phyloP scores from a whole-genome alignment of 345 rosid species.

The Erysimum cheiranthoides region DNA sequence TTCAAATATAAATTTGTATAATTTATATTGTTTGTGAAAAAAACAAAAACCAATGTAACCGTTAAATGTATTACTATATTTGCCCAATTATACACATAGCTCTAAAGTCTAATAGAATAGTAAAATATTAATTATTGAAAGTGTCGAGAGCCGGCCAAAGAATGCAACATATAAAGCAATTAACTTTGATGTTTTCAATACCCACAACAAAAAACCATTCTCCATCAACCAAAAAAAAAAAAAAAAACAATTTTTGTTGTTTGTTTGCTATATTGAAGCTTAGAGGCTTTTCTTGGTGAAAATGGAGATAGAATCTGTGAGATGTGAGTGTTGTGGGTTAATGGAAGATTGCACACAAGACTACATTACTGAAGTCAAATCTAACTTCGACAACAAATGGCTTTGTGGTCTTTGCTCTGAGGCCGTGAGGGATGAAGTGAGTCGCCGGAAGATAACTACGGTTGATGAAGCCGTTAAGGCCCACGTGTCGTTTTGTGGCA shows the following conservation, averaged over 20 bases:
- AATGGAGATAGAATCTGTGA: conserved; percentile 91
- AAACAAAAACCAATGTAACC: conserved; percentile 9
- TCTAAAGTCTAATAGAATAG: neutral
- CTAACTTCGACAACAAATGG: conserved; percentile 93
- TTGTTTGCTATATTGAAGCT: conserved; percentile 1
- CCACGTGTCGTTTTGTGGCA: conserved; percentile 96
- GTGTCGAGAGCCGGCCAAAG: conserved; percentile 37
- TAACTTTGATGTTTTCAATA: conserved; percentile 24
- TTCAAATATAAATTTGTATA: neutral
- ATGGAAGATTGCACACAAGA: conserved; percentile 93
- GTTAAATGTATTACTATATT: conserved; percentile 25
- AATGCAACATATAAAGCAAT: conserved; percentile 43
- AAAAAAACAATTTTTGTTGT: neutral
- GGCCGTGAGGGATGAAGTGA: conserved; percentile 84
- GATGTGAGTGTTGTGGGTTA: conserved; percentile 91
- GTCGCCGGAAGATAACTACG: conserved; percentile 51
- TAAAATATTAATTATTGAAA: conserved; percentile 33
- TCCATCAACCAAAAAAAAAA: conserved; percentile 26
- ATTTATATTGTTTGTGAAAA: too few relatives aligned
- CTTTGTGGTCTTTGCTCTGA: conserved; percentile 95
- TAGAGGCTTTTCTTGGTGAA: neutral
- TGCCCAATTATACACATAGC: conserved; percentile 15
- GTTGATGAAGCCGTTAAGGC: conserved; percentile 90
- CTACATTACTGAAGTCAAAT: conserved; percentile 74
- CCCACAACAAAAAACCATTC: conserved; percentile 36